Evolutionary conservation across 192 early-diverging fungal species (phyloP), one percentile per base, ranked within the genome.

Genomic region (Coemansia sp.): DNA sequence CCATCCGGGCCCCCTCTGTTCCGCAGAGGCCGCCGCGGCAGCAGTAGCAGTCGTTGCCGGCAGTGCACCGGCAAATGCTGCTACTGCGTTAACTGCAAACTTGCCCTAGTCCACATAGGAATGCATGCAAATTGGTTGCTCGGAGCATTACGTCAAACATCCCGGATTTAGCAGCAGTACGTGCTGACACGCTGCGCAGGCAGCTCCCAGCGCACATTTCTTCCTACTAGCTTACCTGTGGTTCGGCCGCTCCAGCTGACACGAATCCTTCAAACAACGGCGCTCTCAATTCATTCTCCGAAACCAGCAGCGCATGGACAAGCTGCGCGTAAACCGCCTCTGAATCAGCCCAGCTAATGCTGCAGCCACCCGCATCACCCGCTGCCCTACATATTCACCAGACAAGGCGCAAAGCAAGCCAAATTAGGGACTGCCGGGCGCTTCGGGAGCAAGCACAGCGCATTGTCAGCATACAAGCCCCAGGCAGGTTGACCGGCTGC

Each of bases 41-140:
- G 41, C 38, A 29, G 38, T 55, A 31, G 25, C 31, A 29, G 60
- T 19, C 36, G 38, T 42, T 19, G 26, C 49, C 22, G 73, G 43
- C 27, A 69, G 52, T 29, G 66, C 51, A 11, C 61, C 73, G 31
- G 67, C 51, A 42, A 65, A 65, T 17, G 43, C 26, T 22, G 62
- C 57, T 65, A 77, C 73, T 69, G 73, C 73, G 11, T 38, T 58
- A 37, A 77, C 66, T 45, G 73, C 73, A 35, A 62, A 58, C 55
- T 38, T 69, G 49, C 73, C 73, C 73, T 77, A 77, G 33, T 49
- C 13, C 7, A 31, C 26, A 11, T 18, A 5, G 15, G n/a, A 30
- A 30, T 26, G 25, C n/a, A 30, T n/a, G 7, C 15, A 31, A 3
- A 4, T 14, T 31, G 9, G 9, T 26, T 0, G 1, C 11, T 8